Evolutionary conservation across 1,284 basidiomycete genomes (phyloP).

Genomic region (Fomitopsis pinicola): DNA sequence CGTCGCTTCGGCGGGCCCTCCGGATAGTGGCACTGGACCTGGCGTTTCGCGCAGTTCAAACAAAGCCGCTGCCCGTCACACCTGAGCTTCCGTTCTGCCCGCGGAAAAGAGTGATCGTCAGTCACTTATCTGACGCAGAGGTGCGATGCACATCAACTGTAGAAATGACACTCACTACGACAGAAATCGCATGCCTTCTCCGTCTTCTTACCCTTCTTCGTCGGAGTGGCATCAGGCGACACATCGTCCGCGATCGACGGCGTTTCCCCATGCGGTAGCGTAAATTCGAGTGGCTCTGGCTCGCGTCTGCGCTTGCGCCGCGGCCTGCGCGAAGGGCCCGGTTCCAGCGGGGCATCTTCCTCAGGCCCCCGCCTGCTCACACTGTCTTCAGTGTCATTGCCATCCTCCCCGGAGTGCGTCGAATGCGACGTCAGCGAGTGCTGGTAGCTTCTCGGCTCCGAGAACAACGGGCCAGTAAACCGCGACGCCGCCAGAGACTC

Average conservation of each 20-base stretch:
- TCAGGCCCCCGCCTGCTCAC: not conserved
- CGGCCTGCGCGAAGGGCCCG: not conserved
- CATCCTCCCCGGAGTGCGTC: constrained; percentile 2
- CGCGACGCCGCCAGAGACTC: not conserved
- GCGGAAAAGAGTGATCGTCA: not conserved
- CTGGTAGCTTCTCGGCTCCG: not conserved
- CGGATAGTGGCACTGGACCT: constrained; percentile 50
- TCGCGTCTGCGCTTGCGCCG: not conserved
- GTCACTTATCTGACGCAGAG: not conserved
- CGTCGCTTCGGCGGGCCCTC: constrained; percentile 47
- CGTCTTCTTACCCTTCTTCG: constrained; percentile 37
- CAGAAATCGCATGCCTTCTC: constrained; percentile 69
- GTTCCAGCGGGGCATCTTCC: not conserved
- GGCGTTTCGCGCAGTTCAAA: constrained; percentile 48
- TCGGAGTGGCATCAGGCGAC: not conserved
- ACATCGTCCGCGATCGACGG: not conserved
- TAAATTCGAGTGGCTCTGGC: not conserved
- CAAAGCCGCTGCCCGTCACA: constrained; percentile 67
- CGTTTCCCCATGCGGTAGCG: not conserved
- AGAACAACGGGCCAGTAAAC: not conserved
- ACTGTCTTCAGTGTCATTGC: not conserved
- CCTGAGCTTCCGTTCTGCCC: constrained; percentile 61
- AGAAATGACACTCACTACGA: constrained; percentile 44
- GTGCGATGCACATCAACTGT: not conserved
- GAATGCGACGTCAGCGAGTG: not conserved